phyloP scores from a whole-genome alignment of 805 yeast species.

The Monosporozyma aerobia region DNA sequence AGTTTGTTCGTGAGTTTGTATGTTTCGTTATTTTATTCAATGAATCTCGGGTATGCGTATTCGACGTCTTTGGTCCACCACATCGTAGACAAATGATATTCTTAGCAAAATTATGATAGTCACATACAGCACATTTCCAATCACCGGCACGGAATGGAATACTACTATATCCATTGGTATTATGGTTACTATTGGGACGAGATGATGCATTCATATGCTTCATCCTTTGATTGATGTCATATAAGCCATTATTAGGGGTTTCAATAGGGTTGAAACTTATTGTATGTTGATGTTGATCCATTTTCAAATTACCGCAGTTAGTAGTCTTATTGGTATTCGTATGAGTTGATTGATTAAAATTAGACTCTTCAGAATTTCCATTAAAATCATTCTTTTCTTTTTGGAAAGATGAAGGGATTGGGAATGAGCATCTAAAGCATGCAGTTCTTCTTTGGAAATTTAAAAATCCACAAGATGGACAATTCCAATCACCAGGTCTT shows the following conservation, averaged over 20 bases:
- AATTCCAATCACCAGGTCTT: conserved; percentile 97
- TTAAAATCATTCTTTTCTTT: neutral
- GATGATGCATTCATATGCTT: conserved; percentile 2
- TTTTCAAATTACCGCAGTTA: conserved; percentile 7
- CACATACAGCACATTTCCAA: conserved; percentile 82
- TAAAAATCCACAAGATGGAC: conserved; percentile 91
- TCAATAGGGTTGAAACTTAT: conserved; percentile 6
- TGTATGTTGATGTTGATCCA: conserved; percentile 3
- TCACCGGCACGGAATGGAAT: conserved; percentile 97
- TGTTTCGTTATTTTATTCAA: neutral
- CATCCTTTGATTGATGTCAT: conserved; percentile 2
- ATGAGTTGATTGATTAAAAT: neutral
- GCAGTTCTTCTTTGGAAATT: conserved; percentile 91
- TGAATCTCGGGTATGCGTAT: conserved; percentile 1
- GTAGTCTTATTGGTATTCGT: conserved; percentile 13
- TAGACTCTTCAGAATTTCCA: neutral
- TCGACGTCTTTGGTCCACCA: conserved; percentile 50
- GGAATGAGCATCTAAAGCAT: conserved; percentile 87
- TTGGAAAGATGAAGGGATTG: conserved; percentile 44
- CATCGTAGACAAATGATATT: conserved; percentile 81
- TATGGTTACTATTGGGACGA: conserved; percentile 4
- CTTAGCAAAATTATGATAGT: conserved; percentile 88
- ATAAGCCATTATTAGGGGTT: neutral
- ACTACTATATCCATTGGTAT: conserved; percentile 21
- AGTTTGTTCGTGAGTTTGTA: neutral